These are phyloP conservation scores for Ganoderma sinense DNA, from an alignment of 1,284 basidiomycete species.

Conservation along the genomic window DNA sequence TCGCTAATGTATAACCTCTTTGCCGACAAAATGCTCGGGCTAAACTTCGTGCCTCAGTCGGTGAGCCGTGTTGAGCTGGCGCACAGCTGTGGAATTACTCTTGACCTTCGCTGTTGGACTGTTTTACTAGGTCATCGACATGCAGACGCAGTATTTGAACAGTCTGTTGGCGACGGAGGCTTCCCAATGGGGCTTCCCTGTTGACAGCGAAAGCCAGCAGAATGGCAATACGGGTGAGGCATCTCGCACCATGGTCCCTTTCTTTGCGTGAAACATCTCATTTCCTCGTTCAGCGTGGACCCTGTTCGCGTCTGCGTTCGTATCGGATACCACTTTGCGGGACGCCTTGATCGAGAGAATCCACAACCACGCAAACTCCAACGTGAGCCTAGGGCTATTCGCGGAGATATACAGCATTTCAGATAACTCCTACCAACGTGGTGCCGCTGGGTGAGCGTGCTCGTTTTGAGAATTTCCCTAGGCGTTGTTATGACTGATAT, in stretches of 20 bases:
- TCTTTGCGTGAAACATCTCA: too few relatives aligned
- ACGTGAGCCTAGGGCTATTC: conserved; percentile 33
- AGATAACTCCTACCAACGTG: conserved; percentile 16
- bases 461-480: background rate
- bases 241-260: conserved; percentile 9
- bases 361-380: conserved; percentile 33
- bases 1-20: conserved; percentile 72
- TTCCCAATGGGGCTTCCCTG: conserved; percentile 25
- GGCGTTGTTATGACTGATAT: background rate
- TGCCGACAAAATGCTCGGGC: conserved; percentile 62
- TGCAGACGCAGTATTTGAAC: conserved; percentile 22
- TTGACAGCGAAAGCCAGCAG: conserved; percentile 21
- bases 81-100: background rate
- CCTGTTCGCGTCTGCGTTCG: conserved; percentile 35
- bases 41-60: conserved; percentile 28
- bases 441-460: conserved; percentile 29
- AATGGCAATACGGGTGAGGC: conserved; percentile 24
- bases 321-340: conserved; percentile 28
- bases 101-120: too few relatives aligned
- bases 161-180: conserved; percentile 16
- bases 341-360: conserved; percentile 31
- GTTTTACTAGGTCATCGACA: conserved; percentile 7
- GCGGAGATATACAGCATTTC: conserved; percentile 28
- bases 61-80: conserved; percentile 25
- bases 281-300: conserved; percentile 32